Evolutionary conservation across 306 rosid species (phyloP).

Genomic region (Casuarina cunninghamiana): DNA sequence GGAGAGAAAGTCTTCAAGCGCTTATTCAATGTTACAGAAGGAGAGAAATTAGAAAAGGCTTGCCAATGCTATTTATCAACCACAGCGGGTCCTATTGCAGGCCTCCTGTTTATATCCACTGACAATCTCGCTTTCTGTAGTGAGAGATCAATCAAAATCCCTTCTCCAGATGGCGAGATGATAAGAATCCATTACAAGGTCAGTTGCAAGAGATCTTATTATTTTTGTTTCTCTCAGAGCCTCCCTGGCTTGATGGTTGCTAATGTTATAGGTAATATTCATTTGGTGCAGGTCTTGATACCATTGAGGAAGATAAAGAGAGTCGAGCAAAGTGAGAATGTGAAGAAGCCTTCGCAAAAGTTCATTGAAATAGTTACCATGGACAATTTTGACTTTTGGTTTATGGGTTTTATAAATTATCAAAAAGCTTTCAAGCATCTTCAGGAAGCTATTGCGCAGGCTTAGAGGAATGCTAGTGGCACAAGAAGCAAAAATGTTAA

Average conservation of each 20-base stretch:
- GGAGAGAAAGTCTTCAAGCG: conserved; percentile 54
- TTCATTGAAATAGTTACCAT: conserved; percentile 55
- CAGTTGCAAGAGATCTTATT: not conserved
- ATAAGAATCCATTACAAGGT: conserved; percentile 62
- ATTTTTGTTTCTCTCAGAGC: not conserved
- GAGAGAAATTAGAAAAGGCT: conserved; percentile 65
- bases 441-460: conserved; percentile 34
- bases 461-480: conserved; percentile 6
- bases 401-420: conserved; percentile 62
- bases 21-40: conserved; percentile 50
- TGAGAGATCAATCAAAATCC: conserved; percentile 60
- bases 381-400: conserved; percentile 67
- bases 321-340: conserved; percentile 45
- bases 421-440: conserved; percentile 44
- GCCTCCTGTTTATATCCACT: conserved; percentile 80
- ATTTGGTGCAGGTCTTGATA: conserved; percentile 43
- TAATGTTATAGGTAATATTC: not conserved
- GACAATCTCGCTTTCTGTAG: conserved; percentile 77
- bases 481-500: not conserved
- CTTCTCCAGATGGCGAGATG: conserved; percentile 48
- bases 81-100: conserved; percentile 82
- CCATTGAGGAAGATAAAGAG: conserved; percentile 41
- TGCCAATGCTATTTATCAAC: conserved; percentile 75
- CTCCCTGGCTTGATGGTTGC: conserved; percentile 4
- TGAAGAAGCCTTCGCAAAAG: conserved; percentile 49